Evolutionary conservation across 2,329 filamentous ascomycete genomes (phyloP), one percentile per base, ranked within the genome.

Genomic region (Claviceps sp.): DNA sequence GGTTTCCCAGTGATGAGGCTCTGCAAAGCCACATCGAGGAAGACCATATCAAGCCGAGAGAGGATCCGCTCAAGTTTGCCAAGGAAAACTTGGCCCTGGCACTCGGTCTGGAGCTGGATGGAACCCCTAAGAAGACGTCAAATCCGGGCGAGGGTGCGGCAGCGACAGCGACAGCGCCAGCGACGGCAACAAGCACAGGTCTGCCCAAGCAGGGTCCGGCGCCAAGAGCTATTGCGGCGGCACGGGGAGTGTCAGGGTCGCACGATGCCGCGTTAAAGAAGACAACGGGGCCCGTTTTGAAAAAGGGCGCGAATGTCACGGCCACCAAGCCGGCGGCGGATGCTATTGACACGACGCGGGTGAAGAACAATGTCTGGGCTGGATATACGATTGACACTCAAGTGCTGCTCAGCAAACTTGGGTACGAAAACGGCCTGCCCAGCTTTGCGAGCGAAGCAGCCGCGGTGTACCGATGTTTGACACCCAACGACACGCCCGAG

Each of bases 401-500:
- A 55, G 60, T 58, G 6, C 58, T 70, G 45, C 56, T 68, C 13
- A 64, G 56, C 51, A 64, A 65, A 49, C 57, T 69, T 7, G 66
- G 65, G 0, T 60, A 66, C 20, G 65, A 67, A 43, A 62, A 60
- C 42, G 61, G 66, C 14, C 54, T 67, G 47, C 61, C 58, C 52
- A 78, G 73, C 17, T 69, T 75, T 2, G 73, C 79, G 23, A 26
- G 23, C 23, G 23, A 26, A 7, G 23, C 23, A 26, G 23, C 23
- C 23, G 23, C 23, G 6, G 23, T 26, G 8, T 80, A 79, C 58
- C 73, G 74, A 20, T 72, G 75, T 1, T 66, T 76, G 52, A 79
- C 79, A 23, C 79, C 79, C 0, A 79, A 81, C 54, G 78, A 83
- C 59, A 83, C 80, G 7, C 80, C 80, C 0, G 80, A 82, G 57